Evolutionary conservation across 192 early-diverging fungal species (phyloP), one percentile per base, ranked within the genome.

Genomic region (Umbelopsis ramanniana): DNA sequence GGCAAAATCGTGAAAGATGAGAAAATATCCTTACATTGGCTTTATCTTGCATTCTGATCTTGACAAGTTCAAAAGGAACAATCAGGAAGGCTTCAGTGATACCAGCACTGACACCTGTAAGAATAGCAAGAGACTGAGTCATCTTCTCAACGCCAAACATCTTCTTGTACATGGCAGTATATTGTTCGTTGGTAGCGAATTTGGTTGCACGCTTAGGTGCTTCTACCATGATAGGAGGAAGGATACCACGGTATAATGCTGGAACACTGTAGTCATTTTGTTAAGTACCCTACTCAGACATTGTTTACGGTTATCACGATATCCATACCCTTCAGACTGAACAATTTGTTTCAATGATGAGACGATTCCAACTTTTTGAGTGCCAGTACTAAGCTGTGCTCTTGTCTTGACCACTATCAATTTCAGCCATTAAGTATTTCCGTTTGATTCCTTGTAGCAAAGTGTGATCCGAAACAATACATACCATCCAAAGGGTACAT

Each of bases 191-290:
- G 33, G 95, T 89, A 6, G 93, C 92, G 86, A 98, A 98, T 82
- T 98, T 98, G 81, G 94, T 98, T 22, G 95, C 95, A 52, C 97
- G 89, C 85, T 98, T 98, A 23, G 97, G 97, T 46, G 97, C 97
- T 82, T 99, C 97, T 15, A 81, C 95, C 84, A 99, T 85, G 74
- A 99, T 96, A 7, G 97, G 97, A 47, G 97, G 94, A 35, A 95
- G 74, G 66, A 99, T 99, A n/a, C 97, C 97, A 55, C 93, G 86
- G 76, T 97, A 95, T 52, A 96, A 84, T 3, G 90, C 85, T 15
- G 55, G 67, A 57, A 53, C 40, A 66, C 76, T 78, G 60, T 63
- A 29, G 2, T 15, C 9, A 50, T 10, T 9, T 1, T 21, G 7
- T 17, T 50, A n/a, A 19, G 0, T 4, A 50, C 1, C 48, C 3